Conservation (phyloP, 352 stramenopile genomes). For the Elongisporangium undulatum region DNA sequence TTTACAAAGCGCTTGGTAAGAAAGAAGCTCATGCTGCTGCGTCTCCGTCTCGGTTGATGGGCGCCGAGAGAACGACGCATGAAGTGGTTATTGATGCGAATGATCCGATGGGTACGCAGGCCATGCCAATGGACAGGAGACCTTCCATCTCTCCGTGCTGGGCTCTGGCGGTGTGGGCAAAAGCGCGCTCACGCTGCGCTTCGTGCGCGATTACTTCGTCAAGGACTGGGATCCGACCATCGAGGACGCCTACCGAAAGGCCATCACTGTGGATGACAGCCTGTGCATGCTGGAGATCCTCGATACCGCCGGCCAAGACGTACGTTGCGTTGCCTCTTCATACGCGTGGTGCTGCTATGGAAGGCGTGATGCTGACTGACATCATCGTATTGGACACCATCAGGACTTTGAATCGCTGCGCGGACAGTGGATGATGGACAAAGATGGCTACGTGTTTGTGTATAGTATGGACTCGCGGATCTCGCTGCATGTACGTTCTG, state of each 20-base stretch:
- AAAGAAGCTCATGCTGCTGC: neutral
- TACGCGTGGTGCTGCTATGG: neutral
- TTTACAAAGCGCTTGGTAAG: slow-evolving; percentile 72
- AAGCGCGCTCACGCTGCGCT: slow-evolving; percentile 86
- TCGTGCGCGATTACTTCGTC: slow-evolving; percentile 89
- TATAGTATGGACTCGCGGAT: slow-evolving; percentile 89
- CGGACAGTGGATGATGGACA: slow-evolving; percentile 90
- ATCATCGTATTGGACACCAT: neutral
- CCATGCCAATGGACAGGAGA: slow-evolving; percentile 68
- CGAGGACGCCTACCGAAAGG: slow-evolving; percentile 89
- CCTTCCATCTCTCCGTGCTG: slow-evolving; percentile 84
- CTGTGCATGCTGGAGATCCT: slow-evolving; percentile 89
- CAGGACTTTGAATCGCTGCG: slow-evolving; percentile 84
- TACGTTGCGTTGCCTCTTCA: slow-evolving; percentile 25
- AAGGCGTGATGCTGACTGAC: neutral
- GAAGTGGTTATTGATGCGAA: neutral
- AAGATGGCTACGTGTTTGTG: slow-evolving; percentile 90
- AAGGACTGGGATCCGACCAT: slow-evolving; percentile 91
- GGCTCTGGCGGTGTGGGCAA: slow-evolving; percentile 89
- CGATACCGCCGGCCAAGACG: slow-evolving; percentile 87
- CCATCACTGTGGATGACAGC: slow-evolving; percentile 78
- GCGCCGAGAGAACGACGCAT: neutral
- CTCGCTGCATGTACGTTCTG: slow-evolving; percentile 65
- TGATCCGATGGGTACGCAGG: slow-evolving; percentile 14
- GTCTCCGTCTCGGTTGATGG: neutral